phyloP scores from a whole-genome alignment of 371 early-diverging fungal species.

The Rhizopus delemar region DNA sequence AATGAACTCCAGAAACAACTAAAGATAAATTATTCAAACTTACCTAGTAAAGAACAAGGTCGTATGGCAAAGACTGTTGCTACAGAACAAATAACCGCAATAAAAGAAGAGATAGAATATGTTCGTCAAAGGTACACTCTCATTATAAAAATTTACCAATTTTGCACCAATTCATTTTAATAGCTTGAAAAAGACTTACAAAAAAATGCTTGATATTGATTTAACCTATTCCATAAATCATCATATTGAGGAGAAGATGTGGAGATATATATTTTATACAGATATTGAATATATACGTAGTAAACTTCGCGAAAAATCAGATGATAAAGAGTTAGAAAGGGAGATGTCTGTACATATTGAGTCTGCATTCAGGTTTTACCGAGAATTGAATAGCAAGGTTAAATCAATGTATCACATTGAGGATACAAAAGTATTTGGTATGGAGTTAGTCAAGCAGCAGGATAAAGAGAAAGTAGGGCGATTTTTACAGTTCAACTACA shows the following conservation, averaged over 20 bases:
- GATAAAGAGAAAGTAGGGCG: slow-evolving; percentile 34
- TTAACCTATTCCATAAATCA: slow-evolving; percentile 34
- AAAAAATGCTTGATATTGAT: slow-evolving; percentile 35
- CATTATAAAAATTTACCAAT: neutral
- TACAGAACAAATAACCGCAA: slow-evolving; percentile 42
- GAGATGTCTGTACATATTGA: slow-evolving; percentile 30
- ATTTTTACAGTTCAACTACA: slow-evolving; percentile 45
- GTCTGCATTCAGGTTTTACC: slow-evolving; percentile 43
- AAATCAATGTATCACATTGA: slow-evolving; percentile 34
- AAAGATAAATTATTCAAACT: slow-evolving; percentile 39
- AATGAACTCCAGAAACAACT: slow-evolving; percentile 45
- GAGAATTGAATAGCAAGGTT: slow-evolving; percentile 39
- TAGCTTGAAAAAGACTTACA: slow-evolving; percentile 43
- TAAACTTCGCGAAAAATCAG: slow-evolving; percentile 36
- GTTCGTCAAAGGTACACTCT: slow-evolving; percentile 45
- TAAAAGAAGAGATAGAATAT: slow-evolving; percentile 50
- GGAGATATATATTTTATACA: slow-evolving; percentile 51
- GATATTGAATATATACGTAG: slow-evolving; percentile 43
- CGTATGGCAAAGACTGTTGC: slow-evolving; percentile 35
- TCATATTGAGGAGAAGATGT: slow-evolving; percentile 50
- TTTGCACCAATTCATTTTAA: neutral
- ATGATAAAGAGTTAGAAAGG: slow-evolving; percentile 23
- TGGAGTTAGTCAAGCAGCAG: slow-evolving; percentile 26
- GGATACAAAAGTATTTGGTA: slow-evolving; percentile 42
- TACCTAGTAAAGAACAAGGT: slow-evolving; percentile 43